phyloP scores from a whole-genome alignment of 805 yeast species.

The Saccharomyces paradoxus region DNA sequence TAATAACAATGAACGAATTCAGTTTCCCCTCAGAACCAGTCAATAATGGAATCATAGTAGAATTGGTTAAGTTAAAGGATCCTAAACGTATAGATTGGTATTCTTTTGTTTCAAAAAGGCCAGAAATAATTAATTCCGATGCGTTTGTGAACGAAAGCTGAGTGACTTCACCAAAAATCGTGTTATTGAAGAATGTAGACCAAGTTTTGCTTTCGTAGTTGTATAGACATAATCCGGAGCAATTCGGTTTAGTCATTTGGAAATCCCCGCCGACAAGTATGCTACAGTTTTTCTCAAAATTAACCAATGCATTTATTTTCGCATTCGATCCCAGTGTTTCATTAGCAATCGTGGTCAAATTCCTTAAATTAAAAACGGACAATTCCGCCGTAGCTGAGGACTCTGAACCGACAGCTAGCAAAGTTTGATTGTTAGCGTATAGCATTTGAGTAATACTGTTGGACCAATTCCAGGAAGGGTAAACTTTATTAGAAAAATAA shows the following conservation, averaged over 20 bases:
- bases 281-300: conserved; percentile 34
- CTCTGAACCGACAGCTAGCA: conserved; percentile 17
- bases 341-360: conserved; percentile 39
- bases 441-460: conserved; percentile 18
- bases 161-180: conserved; percentile 45
- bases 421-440: conserved; percentile 20
- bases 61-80: conserved; percentile 10
- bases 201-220: conserved; percentile 48
- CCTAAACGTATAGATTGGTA: conserved; percentile 40
- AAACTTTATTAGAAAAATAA: conserved; percentile 5
- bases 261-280: conserved; percentile 66
- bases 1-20: conserved; percentile 13
- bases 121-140: conserved; percentile 38
- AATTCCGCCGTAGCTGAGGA: conserved; percentile 4
- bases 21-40: conserved; percentile 3
- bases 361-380: conserved; percentile 31
- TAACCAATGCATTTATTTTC: conserved; percentile 37
- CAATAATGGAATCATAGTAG: conserved; percentile 9
- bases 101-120: conserved; percentile 43
- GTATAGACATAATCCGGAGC: conserved; percentile 60
- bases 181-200: conserved; percentile 32
- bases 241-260: conserved; percentile 47
- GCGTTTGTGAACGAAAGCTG: conserved; percentile 42
- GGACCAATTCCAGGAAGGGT: conserved; percentile 12
- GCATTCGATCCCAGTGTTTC: conserved; percentile 31